Evolutionary conservation across 129 eudicot species (phyloP).

Genomic region (Arctium lappa): DNA sequence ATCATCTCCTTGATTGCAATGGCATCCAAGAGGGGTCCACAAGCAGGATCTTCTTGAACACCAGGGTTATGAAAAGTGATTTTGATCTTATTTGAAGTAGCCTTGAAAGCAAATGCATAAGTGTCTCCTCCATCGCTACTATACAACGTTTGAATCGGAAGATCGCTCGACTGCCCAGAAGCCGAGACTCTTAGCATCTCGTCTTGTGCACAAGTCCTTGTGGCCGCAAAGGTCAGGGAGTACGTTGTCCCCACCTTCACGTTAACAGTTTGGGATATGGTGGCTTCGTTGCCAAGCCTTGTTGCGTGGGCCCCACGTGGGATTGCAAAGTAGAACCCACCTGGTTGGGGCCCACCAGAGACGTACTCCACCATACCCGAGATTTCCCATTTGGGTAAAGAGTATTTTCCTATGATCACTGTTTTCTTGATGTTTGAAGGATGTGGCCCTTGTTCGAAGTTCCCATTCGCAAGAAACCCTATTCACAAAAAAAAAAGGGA

Average conservation of each 20-base stretch:
- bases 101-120: slow-evolving; percentile 58
- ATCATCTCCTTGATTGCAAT: slow-evolving; percentile 55
- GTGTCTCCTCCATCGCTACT: slow-evolving; percentile 67
- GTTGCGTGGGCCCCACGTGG: slow-evolving; percentile 56
- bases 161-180: slow-evolving; percentile 36
- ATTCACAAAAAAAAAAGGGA: not conserved
- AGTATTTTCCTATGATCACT: slow-evolving; percentile 31
- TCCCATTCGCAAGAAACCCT: slow-evolving; percentile 43
- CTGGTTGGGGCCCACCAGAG: slow-evolving; percentile 52
- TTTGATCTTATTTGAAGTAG: slow-evolving; percentile 29
- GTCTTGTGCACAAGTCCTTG: slow-evolving; percentile 73
- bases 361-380: slow-evolving; percentile 46
- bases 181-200: slow-evolving; percentile 44
- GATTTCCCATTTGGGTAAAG: slow-evolving; percentile 41
- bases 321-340: slow-evolving; percentile 50
- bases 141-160: slow-evolving; percentile 55
- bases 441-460: slow-evolving; percentile 34
- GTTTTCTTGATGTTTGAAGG: slow-evolving; percentile 36
- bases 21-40: slow-evolving; percentile 69
- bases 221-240: slow-evolving; percentile 49
- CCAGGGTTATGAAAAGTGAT: slow-evolving; percentile 62
- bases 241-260: slow-evolving; percentile 32
- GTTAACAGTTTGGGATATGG: slow-evolving; percentile 37
- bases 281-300: slow-evolving; percentile 61
- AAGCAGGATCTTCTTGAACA: slow-evolving; percentile 60